Base-by-base conservation (phyloP, 2,329 filamentous ascomycete genomes). In the Colletotrichum chrysophilum region DNA sequence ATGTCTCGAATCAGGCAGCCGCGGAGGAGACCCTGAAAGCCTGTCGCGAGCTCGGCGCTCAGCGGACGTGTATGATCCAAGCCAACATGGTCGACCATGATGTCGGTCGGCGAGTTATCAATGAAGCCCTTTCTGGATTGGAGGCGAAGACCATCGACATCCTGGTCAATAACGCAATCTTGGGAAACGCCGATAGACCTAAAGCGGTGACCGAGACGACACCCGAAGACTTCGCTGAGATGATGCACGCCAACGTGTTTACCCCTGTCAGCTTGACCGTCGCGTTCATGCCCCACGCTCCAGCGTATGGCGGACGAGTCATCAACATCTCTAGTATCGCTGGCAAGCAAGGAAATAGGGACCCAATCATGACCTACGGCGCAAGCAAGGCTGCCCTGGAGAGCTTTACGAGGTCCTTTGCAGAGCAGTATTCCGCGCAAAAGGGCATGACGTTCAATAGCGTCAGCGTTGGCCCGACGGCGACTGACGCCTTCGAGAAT, bases 311-410 rank as follows among this genome's bases (percentile, higher is more conserved):
- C 4, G 82, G 83, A 0, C 82, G 84, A 0, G 81, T 85, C 2
- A 78, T 85, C n/a, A 80, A 81, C 34, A 78, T 85, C 6, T 84
- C 83, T 1, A 81, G 82, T 0, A 80, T 85, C 0, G 71, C 71
- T 32, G 34, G 26, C 12, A 62, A 60, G 38, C 28, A 13, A 30
- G 36, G 36, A 4, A 73, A 73, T 12, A 30, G 62, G 28, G 70
- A 73, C 16, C 70, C 65, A 4, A 55, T 62, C 30, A 73, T 73
- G 36, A 73, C 70, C 4, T 85, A 86, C 24, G 81, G 77, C 0
- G 79, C 82, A 4, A 83, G 81, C 2, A 85, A 85, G 66, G 84
- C 82, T 6, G 83, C 84, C 0, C 70, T 80, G 14, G 82, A 84
- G 66, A 79, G 80, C 9, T 66, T 81, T 5, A 78, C 72, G 4